Conservation (phyloP, 371 early-diverging fungal genomes). For the Mortierella sp. region DNA sequence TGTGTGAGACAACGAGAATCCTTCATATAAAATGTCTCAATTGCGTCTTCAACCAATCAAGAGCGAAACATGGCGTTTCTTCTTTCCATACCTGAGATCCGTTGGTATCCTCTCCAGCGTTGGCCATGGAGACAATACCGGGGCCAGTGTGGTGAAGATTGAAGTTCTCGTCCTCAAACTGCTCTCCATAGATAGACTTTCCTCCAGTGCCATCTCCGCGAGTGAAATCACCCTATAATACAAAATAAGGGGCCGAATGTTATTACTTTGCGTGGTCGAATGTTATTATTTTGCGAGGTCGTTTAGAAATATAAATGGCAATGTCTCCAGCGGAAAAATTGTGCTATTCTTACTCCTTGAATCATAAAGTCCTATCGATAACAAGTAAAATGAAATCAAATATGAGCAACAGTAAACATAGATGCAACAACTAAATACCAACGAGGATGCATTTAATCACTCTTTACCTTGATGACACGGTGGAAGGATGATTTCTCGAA, state of each 20-base stretch:
- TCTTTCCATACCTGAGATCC: slow-evolving; percentile 94
- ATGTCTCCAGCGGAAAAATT: not conserved
- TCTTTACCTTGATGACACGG: slow-evolving; percentile 83
- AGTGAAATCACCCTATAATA: slow-evolving; percentile 82
- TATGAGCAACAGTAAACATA: not conserved
- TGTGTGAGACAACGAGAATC: no score
- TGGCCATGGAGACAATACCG: slow-evolving; percentile 96
- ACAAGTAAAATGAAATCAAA: slow-evolving; percentile 1
- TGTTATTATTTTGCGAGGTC: no score
- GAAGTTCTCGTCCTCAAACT: slow-evolving; percentile 98
- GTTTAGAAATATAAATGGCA: no score
- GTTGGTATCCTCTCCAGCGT: slow-evolving; percentile 94
- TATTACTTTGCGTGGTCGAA: no score
- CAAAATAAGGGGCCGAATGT: not conserved
- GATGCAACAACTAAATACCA: not conserved
- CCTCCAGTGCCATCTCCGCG: slow-evolving; percentile 95
- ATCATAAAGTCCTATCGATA: slow-evolving; percentile 80
- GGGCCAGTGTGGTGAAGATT: slow-evolving; percentile 84
- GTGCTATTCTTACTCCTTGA: slow-evolving; percentile 61
- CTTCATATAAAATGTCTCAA: no score
- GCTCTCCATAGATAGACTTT: slow-evolving; percentile 91
- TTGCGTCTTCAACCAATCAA: not conserved
- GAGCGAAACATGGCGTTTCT: no score
- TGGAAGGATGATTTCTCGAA: slow-evolving; percentile 93
- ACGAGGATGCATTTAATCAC: not conserved